These are phyloP conservation scores for Dictyophora rubrovolvata DNA, from an alignment of 768 basidiomycete species.

Conservation along the genomic window DNA sequence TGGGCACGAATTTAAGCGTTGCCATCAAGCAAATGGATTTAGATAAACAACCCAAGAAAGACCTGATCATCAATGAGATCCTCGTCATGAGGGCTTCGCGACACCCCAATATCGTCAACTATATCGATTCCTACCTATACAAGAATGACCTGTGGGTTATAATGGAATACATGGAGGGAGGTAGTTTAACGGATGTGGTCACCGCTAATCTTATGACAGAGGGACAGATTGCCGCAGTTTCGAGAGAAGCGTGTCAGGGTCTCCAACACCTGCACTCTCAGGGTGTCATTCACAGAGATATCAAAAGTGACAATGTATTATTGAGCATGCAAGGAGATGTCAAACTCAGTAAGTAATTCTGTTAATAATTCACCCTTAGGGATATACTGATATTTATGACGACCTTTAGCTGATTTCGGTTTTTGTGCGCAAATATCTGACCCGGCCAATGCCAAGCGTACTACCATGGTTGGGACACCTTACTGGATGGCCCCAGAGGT, in stretches of 20 bases:
- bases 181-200: constrained; percentile 89
- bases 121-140: constrained; percentile 95
- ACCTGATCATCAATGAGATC: constrained; percentile 99
- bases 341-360: constrained; percentile 78
- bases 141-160: constrained; percentile 99
- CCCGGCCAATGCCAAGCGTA: constrained; percentile 80
- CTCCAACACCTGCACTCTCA: constrained; percentile 91
- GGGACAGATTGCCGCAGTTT: constrained; percentile 96
- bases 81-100: constrained; percentile 95
- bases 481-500: constrained; percentile 99
- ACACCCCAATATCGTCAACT: constrained; percentile 99
- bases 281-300: constrained; percentile 97
- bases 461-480: constrained; percentile 97
- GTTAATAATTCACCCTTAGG: too few relatives aligned
- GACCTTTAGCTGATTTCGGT: constrained; percentile 80
- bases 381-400: constrained; percentile 6
- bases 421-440: constrained; percentile 96
- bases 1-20: constrained; percentile 86
- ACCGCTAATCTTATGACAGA: constrained; percentile 96
- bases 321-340: constrained; percentile 91
- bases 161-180: constrained; percentile 99
- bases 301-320: constrained; percentile 97
- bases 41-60: constrained; percentile 99
- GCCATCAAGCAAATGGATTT: constrained; percentile 99
- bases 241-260: constrained; percentile 85